These are phyloP conservation scores for Alternaria metachromatica DNA, from an alignment of 2,329 filamentous ascomycete genomes.

Conservation along the genomic window DNA sequence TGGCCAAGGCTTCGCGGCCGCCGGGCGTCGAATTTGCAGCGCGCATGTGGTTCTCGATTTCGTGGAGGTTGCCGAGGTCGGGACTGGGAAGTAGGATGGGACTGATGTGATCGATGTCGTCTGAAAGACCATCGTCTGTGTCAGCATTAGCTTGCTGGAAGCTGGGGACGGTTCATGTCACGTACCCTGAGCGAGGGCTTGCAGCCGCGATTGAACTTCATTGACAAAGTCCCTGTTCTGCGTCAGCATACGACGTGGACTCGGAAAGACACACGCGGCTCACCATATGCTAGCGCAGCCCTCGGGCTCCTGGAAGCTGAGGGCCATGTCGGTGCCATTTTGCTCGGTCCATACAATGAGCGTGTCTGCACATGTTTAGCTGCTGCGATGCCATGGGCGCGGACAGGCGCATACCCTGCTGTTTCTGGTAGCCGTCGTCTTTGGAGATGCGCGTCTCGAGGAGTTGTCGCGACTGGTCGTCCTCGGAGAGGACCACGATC, in stretches of 20 bases:
- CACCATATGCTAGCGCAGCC: slow-evolving; percentile 93
- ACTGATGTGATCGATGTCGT: slow-evolving; percentile 78
- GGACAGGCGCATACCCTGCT: slow-evolving; percentile 73
- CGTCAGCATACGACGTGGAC: slow-evolving; percentile 20
- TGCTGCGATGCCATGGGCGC: neutral
- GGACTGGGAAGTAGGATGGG: slow-evolving; percentile 78
- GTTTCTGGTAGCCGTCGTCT: slow-evolving; percentile 97
- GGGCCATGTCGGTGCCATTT: slow-evolving; percentile 91
- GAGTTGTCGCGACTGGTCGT: slow-evolving; percentile 81
- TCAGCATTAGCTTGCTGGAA: slow-evolving; percentile 22
- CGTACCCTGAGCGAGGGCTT: slow-evolving; percentile 68
- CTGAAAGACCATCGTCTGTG: slow-evolving; percentile 83
- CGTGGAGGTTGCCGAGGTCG: slow-evolving; percentile 79
- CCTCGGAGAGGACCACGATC: slow-evolving; percentile 92
- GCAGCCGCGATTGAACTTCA: slow-evolving; percentile 78
- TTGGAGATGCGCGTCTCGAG: slow-evolving; percentile 90
- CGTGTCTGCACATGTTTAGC: slow-evolving; percentile 69
- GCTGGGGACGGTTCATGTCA: neutral
- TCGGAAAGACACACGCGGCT: slow-evolving; percentile 17
- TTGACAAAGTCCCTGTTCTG: slow-evolving; percentile 85
- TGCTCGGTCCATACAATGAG: slow-evolving; percentile 97
- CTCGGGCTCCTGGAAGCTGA: slow-evolving; percentile 97
- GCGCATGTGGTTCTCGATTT: slow-evolving; percentile 86
- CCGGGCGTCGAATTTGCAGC: slow-evolving; percentile 74
- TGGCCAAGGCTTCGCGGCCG: slow-evolving; percentile 85